phyloP scores from a whole-genome alignment of 2,329 filamentous ascomycete species.

The Colletotrichum lupini region DNA sequence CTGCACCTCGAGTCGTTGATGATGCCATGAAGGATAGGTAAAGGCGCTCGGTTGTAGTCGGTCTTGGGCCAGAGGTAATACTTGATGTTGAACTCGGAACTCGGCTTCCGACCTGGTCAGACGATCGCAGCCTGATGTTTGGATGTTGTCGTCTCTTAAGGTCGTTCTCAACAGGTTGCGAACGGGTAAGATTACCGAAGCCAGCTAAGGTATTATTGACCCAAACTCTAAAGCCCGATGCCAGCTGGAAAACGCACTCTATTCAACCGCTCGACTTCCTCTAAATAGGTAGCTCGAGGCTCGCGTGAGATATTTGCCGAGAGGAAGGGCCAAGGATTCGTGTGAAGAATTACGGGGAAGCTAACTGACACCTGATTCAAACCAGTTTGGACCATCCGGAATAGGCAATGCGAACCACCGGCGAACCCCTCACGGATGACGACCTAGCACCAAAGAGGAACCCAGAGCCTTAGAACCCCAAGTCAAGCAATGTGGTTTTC shows the following conservation, averaged over 20 bases:
- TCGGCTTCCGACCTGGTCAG: not conserved
- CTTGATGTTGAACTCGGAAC: not conserved
- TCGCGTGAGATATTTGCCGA: not conserved
- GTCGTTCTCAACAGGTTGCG: not conserved
- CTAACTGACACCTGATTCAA: not conserved
- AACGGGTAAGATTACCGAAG: not conserved
- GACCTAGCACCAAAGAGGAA: conserved; percentile 3
- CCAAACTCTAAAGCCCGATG: not conserved
- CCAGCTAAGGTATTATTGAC: not conserved
- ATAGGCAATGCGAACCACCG: conserved; percentile 21
- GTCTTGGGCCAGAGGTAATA: not conserved
- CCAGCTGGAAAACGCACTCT: not conserved
- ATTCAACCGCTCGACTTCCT: not conserved
- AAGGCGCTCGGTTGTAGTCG: not conserved
- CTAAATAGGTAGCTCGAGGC: conserved; percentile 12
- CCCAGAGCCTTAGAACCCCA: conserved; percentile 17
- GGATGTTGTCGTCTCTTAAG: not conserved
- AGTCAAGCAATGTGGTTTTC: not conserved
- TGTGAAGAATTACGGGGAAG: not conserved
- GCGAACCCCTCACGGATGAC: not conserved
- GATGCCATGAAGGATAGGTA: not conserved
- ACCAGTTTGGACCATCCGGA: not conserved
- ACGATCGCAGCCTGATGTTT: not conserved
- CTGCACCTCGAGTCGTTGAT: not conserved
- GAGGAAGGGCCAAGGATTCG: not conserved